Evolutionary conservation across 2,329 filamentous ascomycete genomes (phyloP).

Genomic region (Mycocentrospora acerina): DNA sequence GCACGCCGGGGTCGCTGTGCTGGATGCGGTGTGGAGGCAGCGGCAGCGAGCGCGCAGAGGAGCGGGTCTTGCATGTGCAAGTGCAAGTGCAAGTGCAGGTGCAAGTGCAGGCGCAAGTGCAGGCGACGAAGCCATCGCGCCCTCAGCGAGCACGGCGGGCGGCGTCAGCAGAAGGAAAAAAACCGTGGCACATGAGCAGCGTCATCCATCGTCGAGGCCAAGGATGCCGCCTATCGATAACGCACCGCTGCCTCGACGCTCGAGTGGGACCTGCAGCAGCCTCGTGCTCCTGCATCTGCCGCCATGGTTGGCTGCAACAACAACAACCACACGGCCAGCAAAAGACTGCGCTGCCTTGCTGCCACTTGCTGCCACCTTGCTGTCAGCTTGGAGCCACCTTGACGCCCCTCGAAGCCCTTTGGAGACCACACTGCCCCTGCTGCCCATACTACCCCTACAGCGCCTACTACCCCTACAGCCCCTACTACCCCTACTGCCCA

Average conservation of each 20-base stretch:
- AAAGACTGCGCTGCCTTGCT: neutral
- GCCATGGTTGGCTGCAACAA: neutral
- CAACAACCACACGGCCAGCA: too few relatives aligned
- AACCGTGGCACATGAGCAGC: conserved; percentile 10
- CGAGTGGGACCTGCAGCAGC: too few relatives aligned
- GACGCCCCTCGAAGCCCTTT: conserved; percentile 5
- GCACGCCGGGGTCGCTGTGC: conserved; percentile 9
- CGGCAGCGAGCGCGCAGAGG: too few relatives aligned
- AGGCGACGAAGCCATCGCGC: conserved; percentile 1
- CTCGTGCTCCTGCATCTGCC: conserved; percentile 8
- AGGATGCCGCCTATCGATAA: conserved; percentile 19
- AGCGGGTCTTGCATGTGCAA: too few relatives aligned
- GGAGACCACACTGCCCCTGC: conserved; percentile 4
- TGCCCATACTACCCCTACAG: too few relatives aligned
- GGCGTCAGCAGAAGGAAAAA: conserved; percentile 8
- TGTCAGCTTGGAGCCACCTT: neutral
- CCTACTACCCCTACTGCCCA: too few relatives aligned
- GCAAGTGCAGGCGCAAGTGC: too few relatives aligned
- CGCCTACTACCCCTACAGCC: too few relatives aligned
- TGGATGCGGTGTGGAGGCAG: conserved; percentile 11
- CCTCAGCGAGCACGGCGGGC: conserved; percentile 4
- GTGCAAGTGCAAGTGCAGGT: too few relatives aligned
- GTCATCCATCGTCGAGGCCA: conserved; percentile 14
- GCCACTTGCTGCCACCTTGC: neutral
- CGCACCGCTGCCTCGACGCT: neutral